These are phyloP conservation scores for Cladosporium sp. DNA, from an alignment of 2,329 filamentous ascomycete species.

Conservation along the genomic window DNA sequence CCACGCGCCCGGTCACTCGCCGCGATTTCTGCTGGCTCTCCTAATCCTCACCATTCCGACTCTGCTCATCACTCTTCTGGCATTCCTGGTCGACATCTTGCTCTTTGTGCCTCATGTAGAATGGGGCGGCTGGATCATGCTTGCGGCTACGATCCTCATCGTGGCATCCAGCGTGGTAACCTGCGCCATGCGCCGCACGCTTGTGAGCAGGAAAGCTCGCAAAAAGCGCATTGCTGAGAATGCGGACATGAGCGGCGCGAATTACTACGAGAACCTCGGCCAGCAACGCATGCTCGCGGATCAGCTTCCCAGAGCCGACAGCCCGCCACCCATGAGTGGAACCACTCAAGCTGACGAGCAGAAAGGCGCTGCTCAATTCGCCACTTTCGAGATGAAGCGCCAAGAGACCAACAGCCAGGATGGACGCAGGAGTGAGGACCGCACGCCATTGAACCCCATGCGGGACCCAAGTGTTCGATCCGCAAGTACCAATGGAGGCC, in stretches of 20 bases:
- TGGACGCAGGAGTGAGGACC: conserved; percentile 56
- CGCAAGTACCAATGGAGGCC: conserved; percentile 32
- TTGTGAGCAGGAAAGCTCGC: conserved; percentile 88
- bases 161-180: conserved; percentile 78
- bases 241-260: conserved; percentile 94
- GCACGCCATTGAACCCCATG: conserved; percentile 61
- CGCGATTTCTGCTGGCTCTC: conserved; percentile 77
- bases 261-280: conserved; percentile 64
- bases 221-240: conserved; percentile 90
- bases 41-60: conserved; percentile 85
- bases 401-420: conserved; percentile 46
- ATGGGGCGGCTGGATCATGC: conserved; percentile 92
- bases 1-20: conserved; percentile 82
- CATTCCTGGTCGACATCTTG: conserved; percentile 89
- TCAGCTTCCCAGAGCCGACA: conserved; percentile 45
- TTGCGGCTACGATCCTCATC: conserved; percentile 83
- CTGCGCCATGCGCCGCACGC: conserved; percentile 88
- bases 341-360: conserved; percentile 54
- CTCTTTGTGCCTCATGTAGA: conserved; percentile 90
- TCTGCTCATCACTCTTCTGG: conserved; percentile 75
- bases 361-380: conserved; percentile 51
- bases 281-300: conserved; percentile 38
- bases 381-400: conserved; percentile 60
- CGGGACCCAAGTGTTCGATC: conserved; percentile 55
- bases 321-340: conserved; percentile 48